Evolutionary conservation across 177 flowering plant genomes (phyloP).

Genomic region (Vitis hybrid): DNA sequence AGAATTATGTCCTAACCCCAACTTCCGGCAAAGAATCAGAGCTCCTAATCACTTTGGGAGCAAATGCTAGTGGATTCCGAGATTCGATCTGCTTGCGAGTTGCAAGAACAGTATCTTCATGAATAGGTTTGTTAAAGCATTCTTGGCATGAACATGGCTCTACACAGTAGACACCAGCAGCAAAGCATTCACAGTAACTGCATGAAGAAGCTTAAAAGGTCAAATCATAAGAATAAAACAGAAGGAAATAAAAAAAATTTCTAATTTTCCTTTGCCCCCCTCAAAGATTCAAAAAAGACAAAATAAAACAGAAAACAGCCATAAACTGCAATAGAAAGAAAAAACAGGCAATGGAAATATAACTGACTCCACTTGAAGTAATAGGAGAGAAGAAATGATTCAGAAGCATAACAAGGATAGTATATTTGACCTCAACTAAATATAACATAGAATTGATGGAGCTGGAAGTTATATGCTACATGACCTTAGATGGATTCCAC

Average conservation of each 20-base stretch:
- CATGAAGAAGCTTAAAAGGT: slow-evolving; percentile 9
- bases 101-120: slow-evolving; percentile 87
- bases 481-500: too few relatives aligned
- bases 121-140: slow-evolving; percentile 86
- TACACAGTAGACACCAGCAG: slow-evolving; percentile 95
- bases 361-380: too few relatives aligned
- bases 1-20: slow-evolving; percentile 47
- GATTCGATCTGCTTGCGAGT: slow-evolving; percentile 93
- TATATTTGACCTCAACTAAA: too few relatives aligned
- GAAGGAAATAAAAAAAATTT: not conserved
- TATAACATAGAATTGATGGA: too few relatives aligned
- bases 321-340: too few relatives aligned
- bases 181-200: slow-evolving; percentile 99
- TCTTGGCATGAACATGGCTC: slow-evolving; percentile 90
- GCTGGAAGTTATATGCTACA: too few relatives aligned
- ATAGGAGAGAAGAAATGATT: too few relatives aligned
- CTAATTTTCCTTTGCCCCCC: too few relatives aligned
- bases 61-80: slow-evolving; percentile 95
- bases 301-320: too few relatives aligned
- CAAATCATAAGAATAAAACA: not conserved
- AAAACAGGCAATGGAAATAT: too few relatives aligned
- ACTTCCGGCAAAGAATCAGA: slow-evolving; percentile 57
- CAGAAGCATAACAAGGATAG: too few relatives aligned
- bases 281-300: too few relatives aligned
- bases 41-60: slow-evolving; percentile 88